Conservation (phyloP, 1,284 basidiomycete genomes). For the Boletus sp. region DNA sequence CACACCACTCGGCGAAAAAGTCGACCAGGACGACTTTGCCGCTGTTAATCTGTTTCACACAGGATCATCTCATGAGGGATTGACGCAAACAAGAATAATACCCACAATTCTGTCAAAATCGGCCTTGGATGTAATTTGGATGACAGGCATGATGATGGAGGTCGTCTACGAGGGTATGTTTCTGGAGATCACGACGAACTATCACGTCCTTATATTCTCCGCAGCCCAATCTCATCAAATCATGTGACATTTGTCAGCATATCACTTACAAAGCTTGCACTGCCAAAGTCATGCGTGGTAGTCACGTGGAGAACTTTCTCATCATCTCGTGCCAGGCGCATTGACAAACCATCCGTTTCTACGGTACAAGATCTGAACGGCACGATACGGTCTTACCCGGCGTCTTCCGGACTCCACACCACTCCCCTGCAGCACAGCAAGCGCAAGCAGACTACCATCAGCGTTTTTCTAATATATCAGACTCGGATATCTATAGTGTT, state of each 20-base stretch:
- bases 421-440: no score
- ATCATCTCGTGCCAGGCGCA: no score
- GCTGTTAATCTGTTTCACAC: conserved; percentile 5
- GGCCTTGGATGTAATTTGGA: not conserved
- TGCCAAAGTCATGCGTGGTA: no score
- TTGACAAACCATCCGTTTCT: no score
- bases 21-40: conserved; percentile 52
- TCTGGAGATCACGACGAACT: not conserved
- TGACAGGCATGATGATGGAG: conserved; percentile 12
- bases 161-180: not conserved
- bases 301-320: no score
- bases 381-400: no score
- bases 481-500: no score
- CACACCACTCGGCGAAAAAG: conserved; percentile 59
- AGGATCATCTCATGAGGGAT: not conserved
- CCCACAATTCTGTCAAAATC: conserved; percentile 19
- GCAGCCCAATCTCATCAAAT: not conserved
- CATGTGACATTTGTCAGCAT: not conserved
- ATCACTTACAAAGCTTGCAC: not conserved
- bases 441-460: no score
- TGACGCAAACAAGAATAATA: not conserved
- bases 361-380: no score
- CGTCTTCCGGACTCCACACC: no score
- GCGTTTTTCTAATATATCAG: no score
- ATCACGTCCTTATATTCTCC: no score